phyloP scores from a whole-genome alignment of 2,329 filamentous ascomycete species.

The Neopestalotiopsis sp. region DNA sequence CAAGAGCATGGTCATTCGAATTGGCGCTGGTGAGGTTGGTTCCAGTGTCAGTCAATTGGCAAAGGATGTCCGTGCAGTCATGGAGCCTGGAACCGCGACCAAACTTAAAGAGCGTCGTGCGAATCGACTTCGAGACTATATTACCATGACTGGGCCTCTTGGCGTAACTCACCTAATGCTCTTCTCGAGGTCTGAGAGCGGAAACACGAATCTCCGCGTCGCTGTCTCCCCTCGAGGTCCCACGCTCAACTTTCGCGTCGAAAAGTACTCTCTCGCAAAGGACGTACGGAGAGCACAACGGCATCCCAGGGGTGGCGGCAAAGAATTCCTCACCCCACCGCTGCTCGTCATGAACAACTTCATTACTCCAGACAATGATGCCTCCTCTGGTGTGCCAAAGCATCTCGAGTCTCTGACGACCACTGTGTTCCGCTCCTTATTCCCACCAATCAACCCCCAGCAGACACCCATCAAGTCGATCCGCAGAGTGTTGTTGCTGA shows the following conservation, averaged over 20 bases:
- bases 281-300: conserved; percentile 86
- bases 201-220: conserved; percentile 91
- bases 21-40: conserved; percentile 92
- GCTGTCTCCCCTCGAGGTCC: conserved; percentile 88
- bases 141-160: conserved; percentile 92
- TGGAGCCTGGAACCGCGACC: conserved; percentile 93
- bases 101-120: conserved; percentile 87
- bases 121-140: conserved; percentile 90
- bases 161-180: conserved; percentile 92
- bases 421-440: conserved; percentile 93
- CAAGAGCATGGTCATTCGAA: conserved; percentile 98
- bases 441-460: conserved; percentile 94
- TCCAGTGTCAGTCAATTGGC: conserved; percentile 90
- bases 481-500: conserved; percentile 85
- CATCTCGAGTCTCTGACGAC: conserved; percentile 93
- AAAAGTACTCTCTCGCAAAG: conserved; percentile 92
- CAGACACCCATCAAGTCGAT: conserved; percentile 90
- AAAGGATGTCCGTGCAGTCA: conserved; percentile 87
- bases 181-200: conserved; percentile 86
- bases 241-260: conserved; percentile 91
- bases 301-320: conserved; percentile 80
- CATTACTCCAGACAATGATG: conserved; percentile 64
- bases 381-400: conserved; percentile 78
- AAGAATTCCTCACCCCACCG: conserved; percentile 85
- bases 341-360: conserved; percentile 99